These are phyloP conservation scores for Auricularia sp. DNA, from an alignment of 768 basidiomycete species.

Conservation along the genomic window DNA sequence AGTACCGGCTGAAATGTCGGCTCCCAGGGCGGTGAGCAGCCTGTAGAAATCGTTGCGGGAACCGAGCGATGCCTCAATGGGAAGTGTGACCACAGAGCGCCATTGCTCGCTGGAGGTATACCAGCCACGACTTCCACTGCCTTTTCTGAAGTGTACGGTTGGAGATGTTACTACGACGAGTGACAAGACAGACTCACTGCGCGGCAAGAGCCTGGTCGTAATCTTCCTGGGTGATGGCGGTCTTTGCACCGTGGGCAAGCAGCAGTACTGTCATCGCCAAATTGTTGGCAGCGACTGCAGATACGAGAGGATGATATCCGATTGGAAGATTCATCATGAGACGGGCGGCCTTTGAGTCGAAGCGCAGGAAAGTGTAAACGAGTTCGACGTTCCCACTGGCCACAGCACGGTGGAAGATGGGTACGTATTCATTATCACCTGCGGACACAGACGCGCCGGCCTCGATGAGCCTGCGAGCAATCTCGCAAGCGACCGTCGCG, in stretches of 20 bases:
- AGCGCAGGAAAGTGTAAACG: slow-evolving; percentile 17
- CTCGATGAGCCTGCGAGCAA: slow-evolving; percentile 20
- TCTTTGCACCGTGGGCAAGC: slow-evolving; percentile 22
- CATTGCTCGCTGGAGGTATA: not conserved
- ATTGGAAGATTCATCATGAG: slow-evolving; percentile 20
- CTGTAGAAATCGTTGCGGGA: slow-evolving; percentile 17
- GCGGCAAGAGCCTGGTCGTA: slow-evolving; percentile 15
- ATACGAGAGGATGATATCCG: slow-evolving; percentile 19
- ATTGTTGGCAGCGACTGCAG: slow-evolving; percentile 17
- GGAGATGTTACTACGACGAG: too few species aligned
- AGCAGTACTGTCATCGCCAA: slow-evolving; percentile 21
- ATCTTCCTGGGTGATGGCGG: slow-evolving; percentile 17
- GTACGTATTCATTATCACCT: slow-evolving; percentile 19
- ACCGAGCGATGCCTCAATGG: slow-evolving; percentile 19
- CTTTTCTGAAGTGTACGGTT: not conserved
- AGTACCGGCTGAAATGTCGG: slow-evolving; percentile 13
- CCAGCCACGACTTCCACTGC: not conserved
- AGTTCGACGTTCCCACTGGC: slow-evolving; percentile 15
- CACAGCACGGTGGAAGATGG: slow-evolving; percentile 25
- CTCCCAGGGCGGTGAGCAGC: slow-evolving; percentile 21
- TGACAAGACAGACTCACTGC: slow-evolving; percentile 10
- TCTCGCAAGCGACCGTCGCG: slow-evolving; percentile 14
- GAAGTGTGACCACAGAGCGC: slow-evolving; percentile 7
- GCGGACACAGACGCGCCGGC: slow-evolving; percentile 21
- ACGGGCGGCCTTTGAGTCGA: slow-evolving; percentile 22